Evolutionary conservation across 2,329 filamentous ascomycete genomes (phyloP).

Genomic region (Talaromyces sp.): DNA sequence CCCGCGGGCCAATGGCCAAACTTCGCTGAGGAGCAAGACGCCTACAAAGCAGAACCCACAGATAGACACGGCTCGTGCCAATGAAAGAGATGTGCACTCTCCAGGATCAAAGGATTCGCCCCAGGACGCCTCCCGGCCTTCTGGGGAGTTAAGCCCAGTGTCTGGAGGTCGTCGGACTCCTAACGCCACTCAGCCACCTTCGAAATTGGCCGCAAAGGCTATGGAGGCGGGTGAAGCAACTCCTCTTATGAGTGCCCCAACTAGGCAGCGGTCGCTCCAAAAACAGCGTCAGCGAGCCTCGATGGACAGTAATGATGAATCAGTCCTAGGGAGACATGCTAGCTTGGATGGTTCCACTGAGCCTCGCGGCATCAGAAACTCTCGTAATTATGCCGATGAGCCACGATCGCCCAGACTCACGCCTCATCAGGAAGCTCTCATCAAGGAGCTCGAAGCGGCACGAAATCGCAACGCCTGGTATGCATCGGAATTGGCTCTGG

Average conservation of each 20-base stretch:
- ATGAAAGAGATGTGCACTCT: slow-evolving; percentile 44
- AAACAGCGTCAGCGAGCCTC: slow-evolving; percentile 60
- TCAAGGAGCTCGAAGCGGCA: slow-evolving; percentile 79
- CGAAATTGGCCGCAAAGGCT: slow-evolving; percentile 38
- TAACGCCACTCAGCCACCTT: slow-evolving; percentile 41
- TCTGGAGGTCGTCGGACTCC: slow-evolving; percentile 62
- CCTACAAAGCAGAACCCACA: slow-evolving; percentile 45
- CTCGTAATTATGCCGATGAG: slow-evolving; percentile 37
- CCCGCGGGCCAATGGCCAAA: slow-evolving; percentile 43
- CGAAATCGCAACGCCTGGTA: slow-evolving; percentile 95
- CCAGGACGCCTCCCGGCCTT: slow-evolving; percentile 30
- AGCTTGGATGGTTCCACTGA: slow-evolving; percentile 39
- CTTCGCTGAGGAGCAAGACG: slow-evolving; percentile 42
- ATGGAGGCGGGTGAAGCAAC: slow-evolving; percentile 45
- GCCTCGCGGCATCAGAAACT: slow-evolving; percentile 33
- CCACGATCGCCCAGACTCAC: slow-evolving; percentile 42
- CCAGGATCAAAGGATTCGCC: slow-evolving; percentile 41
- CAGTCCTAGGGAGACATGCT: slow-evolving; percentile 38
- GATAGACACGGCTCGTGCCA: slow-evolving; percentile 38
- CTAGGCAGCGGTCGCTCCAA: slow-evolving; percentile 49
- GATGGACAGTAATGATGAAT: slow-evolving; percentile 63
- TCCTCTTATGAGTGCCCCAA: slow-evolving; percentile 37
- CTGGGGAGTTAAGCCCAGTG: slow-evolving; percentile 44
- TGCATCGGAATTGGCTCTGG: slow-evolving; percentile 86
- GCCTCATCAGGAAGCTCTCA: slow-evolving; percentile 55